These are phyloP conservation scores for Abelmoschus esculentus DNA, from an alignment of 345 rosid species.

Conservation along the genomic window DNA sequence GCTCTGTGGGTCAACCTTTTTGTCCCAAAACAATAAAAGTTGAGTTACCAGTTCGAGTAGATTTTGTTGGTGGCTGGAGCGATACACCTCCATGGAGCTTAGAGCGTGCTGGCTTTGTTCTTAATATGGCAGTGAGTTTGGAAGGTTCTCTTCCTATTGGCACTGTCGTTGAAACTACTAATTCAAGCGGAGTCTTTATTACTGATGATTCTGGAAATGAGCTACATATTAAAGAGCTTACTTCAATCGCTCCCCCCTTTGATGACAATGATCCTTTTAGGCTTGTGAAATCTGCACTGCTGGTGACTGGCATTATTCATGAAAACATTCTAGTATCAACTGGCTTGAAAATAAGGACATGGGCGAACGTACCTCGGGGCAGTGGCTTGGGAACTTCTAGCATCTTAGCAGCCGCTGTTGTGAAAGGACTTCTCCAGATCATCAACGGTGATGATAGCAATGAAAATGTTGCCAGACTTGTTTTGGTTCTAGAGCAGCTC, in stretches of 20 bases:
- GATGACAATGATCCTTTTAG: conserved; percentile 58
- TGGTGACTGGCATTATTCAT: conserved; percentile 65
- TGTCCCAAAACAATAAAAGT: conserved; percentile 47
- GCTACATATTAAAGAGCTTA: conserved; percentile 40
- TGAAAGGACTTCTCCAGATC: conserved; percentile 79
- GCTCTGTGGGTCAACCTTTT: conserved; percentile 24
- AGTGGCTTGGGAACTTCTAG: conserved; percentile 97
- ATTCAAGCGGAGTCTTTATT: conserved; percentile 48
- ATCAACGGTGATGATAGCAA: conserved; percentile 64
- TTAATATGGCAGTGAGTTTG: conserved; percentile 82
- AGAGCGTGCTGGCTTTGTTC: conserved; percentile 92
- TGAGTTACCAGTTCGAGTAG: conserved; percentile 88
- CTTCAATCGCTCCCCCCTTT: conserved; percentile 59
- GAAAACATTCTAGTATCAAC: conserved; percentile 29
- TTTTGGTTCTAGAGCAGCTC: conserved; percentile 82
- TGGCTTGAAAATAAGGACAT: conserved; percentile 68
- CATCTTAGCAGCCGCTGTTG: conserved; percentile 93
- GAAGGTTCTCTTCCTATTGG: conserved; percentile 89
- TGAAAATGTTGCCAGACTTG: conserved; percentile 84
- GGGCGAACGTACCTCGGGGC: conserved; percentile 95
- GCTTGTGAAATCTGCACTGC: conserved; percentile 80
- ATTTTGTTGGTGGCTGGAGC: conserved; percentile 98
- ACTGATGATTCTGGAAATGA: conserved; percentile 66
- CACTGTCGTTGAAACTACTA: conserved; percentile 61
- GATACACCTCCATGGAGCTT: conserved; percentile 99